Conservation (phyloP, 768 basidiomycete species). For the Mycena polygramma region DNA sequence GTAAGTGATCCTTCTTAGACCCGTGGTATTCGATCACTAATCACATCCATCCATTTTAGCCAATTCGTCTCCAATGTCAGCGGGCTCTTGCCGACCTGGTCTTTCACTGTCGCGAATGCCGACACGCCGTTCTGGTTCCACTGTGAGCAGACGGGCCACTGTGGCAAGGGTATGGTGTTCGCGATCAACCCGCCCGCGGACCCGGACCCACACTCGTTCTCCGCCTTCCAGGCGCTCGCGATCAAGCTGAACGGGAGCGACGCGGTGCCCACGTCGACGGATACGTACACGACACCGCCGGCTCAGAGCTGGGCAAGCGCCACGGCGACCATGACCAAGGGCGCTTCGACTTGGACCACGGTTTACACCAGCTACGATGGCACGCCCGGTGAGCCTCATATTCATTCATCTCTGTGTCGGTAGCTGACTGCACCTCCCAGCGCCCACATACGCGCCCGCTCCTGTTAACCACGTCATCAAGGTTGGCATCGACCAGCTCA, state of each 20-base stretch:
- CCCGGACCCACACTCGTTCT: constrained; percentile 41
- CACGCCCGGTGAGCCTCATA: constrained; percentile 35
- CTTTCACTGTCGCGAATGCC: constrained; percentile 39
- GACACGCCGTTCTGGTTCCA: constrained; percentile 47
- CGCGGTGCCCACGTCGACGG: constrained; percentile 1
- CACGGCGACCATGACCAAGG: constrained; percentile 49
- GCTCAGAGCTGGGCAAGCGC: constrained; percentile 44
- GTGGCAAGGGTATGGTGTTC: constrained; percentile 46
- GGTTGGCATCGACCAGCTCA: constrained; percentile 38
- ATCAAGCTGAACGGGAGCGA: constrained; percentile 31
- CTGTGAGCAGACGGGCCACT: constrained; percentile 45
- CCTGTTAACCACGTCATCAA: constrained; percentile 37
- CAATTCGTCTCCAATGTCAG: constrained; percentile 32
- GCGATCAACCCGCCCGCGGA: constrained; percentile 43
- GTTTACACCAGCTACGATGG: constrained; percentile 46
- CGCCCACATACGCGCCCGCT: constrained; percentile 33
- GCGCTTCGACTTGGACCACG: constrained; percentile 40
- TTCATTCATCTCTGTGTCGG: neutral
- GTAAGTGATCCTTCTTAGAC: constrained; percentile 24
- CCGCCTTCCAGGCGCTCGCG: constrained; percentile 37
- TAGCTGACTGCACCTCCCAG: neutral
- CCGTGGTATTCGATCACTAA: constrained; percentile 9
- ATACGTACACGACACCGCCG: constrained; percentile 41
- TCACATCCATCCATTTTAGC: constrained; percentile 19
- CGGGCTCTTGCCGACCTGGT: constrained; percentile 33